Evolutionary conservation across 1,139 yeast genomes (phyloP).

Genomic region (Geotrichum restrictum): DNA sequence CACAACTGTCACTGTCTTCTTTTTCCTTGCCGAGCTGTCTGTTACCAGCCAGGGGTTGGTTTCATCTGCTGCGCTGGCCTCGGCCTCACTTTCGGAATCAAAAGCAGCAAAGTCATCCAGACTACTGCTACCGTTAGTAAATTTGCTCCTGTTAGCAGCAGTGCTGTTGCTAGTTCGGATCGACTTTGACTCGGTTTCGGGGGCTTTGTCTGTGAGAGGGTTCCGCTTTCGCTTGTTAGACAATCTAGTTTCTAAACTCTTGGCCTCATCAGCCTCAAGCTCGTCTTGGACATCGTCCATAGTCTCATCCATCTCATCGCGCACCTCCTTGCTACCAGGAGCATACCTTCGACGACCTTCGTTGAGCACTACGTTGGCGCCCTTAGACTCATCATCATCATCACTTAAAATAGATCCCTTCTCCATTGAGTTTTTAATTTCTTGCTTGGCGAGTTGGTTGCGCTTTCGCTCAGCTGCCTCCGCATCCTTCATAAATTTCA

Average conservation of each 20-base stretch:
- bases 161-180: conserved; percentile 10
- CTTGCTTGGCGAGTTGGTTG: conserved; percentile 23
- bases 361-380: conserved; percentile 44
- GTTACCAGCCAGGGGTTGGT: conserved; percentile 69
- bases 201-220: conserved; percentile 13
- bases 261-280: conserved; percentile 52
- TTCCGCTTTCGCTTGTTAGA: conserved; percentile 17
- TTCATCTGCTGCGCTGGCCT: conserved; percentile 33
- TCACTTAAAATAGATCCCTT: conserved; percentile 34
- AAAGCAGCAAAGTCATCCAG: conserved; percentile 16
- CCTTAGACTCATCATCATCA: conserved; percentile 45
- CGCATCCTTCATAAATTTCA: conserved; percentile 60
- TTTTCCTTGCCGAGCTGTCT: conserved; percentile 44
- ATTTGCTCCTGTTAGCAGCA: background rate
- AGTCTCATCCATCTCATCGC: conserved; percentile 45
- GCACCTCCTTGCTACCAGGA: conserved; percentile 55
- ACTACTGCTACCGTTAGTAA: too few species aligned
- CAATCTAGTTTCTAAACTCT: conserved; percentile 40
- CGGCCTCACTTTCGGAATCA: conserved; percentile 17
- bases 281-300: conserved; percentile 47
- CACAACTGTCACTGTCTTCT: conserved; percentile 52
- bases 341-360: conserved; percentile 80
- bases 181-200: conserved; percentile 15
- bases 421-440: conserved; percentile 34
- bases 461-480: conserved; percentile 27